These are phyloP conservation scores for Pseudoperonospora humuli DNA, from an alignment of 352 stramenopile genomes.

Conservation along the genomic window DNA sequence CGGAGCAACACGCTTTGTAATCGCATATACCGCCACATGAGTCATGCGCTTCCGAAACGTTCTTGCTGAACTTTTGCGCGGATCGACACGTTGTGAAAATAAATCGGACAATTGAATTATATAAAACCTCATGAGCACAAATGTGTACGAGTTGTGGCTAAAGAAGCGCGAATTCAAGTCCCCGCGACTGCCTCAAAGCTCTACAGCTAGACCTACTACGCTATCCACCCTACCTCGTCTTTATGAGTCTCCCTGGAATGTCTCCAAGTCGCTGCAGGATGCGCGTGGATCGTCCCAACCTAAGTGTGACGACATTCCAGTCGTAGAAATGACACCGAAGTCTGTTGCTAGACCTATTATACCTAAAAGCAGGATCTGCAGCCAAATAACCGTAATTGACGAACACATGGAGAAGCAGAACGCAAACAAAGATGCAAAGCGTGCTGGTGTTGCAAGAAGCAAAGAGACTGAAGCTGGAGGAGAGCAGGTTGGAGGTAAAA, in stretches of 20 bases:
- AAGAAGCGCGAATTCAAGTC: slow-evolving; percentile 32
- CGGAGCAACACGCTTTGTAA: no score
- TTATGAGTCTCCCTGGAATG: background rate
- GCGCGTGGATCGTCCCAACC: background rate
- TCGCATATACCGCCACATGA: no score
- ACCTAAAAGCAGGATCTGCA: slow-evolving; percentile 1
- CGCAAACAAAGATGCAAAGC: slow-evolving; percentile 1
- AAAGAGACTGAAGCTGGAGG: background rate
- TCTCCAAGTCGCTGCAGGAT: background rate
- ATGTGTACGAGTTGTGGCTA: slow-evolving; percentile 37
- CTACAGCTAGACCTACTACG: background rate
- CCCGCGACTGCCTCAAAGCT: background rate
- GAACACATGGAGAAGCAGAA: background rate
- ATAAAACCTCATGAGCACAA: slow-evolving; percentile 14
- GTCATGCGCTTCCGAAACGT: no score
- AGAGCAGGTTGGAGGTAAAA: background rate
- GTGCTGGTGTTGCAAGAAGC: background rate
- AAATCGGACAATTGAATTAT: no score
- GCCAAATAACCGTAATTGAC: background rate
- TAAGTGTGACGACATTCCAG: slow-evolving; percentile 9
- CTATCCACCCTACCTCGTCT: background rate
- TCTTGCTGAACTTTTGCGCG: slow-evolving; percentile 56
- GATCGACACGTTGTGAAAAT: no score
- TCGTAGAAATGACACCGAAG: slow-evolving; percentile 10
- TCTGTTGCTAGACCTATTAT: slow-evolving; percentile 2